Evolutionary conservation across 768 basidiomycete genomes (phyloP).

Genomic region (Suillus luteus): DNA sequence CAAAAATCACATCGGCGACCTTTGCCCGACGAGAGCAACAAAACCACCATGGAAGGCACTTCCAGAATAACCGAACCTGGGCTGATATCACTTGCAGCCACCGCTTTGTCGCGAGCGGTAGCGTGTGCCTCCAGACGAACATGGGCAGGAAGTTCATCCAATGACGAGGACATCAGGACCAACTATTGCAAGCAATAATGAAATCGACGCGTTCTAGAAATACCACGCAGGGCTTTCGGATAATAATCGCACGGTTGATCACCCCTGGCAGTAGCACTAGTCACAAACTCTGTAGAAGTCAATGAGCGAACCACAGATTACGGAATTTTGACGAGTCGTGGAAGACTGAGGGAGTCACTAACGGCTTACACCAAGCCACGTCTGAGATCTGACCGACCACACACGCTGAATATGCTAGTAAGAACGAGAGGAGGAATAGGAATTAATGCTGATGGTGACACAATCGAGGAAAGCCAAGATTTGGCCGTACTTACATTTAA

Average conservation of each 20-base stretch:
- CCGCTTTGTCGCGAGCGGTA: slow-evolving; percentile 51
- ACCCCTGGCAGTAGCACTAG: neutral
- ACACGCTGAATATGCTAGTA: neutral
- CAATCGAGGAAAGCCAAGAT: neutral
- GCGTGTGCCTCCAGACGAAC: slow-evolving; percentile 46
- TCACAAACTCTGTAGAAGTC: neutral
- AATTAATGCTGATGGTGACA: neutral
- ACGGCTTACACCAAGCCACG: neutral
- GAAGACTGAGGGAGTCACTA: neutral
- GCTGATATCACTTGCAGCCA: slow-evolving; percentile 40
- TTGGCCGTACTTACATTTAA: no score
- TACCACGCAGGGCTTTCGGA: neutral
- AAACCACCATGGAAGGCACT: slow-evolving; percentile 45
- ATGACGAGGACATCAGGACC: neutral
- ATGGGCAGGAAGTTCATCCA: slow-evolving; percentile 7
- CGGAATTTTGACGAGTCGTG: neutral
- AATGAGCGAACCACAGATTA: neutral
- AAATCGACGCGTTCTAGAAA: neutral
- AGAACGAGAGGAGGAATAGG: neutral
- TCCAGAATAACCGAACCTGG: slow-evolving; percentile 55
- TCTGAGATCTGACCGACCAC: neutral
- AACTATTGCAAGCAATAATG: neutral
- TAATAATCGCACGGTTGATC: neutral
- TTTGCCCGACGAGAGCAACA: slow-evolving; percentile 58
- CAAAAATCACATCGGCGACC: slow-evolving; percentile 70